A percentile compares a stretch with the other conserved stretches of the same genome.
phyloP scores from a whole-genome alignment of 1,139 yeast species.

The Protomyces arabidopsidicola region DNA sequence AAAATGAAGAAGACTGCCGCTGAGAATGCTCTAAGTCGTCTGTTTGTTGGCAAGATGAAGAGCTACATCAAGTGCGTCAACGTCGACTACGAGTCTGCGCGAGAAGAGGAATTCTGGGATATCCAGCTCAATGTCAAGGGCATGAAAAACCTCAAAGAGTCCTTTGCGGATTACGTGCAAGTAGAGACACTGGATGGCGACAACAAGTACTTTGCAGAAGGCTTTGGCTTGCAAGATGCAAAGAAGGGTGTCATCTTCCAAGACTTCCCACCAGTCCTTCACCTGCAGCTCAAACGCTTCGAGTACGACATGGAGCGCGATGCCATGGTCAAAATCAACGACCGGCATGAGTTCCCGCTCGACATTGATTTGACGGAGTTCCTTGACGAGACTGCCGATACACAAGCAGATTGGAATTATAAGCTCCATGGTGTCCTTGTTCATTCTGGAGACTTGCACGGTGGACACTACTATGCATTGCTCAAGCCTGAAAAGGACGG shows the following conservation, averaged over 20 bases:
- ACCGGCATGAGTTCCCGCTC: constrained; percentile 84
- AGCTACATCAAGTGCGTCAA: constrained; percentile 87
- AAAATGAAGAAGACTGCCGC: constrained; percentile 88
- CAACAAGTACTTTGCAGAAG: constrained; percentile 91
- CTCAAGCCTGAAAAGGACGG: constrained; percentile 70
- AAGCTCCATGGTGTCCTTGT: constrained; percentile 83
- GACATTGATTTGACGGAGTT: constrained; percentile 74
- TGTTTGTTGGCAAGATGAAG: constrained; percentile 96
- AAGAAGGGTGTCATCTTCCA: constrained; percentile 92
- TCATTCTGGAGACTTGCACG: constrained; percentile 90
- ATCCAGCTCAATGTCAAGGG: constrained; percentile 91
- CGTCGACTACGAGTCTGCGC: constrained; percentile 90
- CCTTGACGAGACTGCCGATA: constrained; percentile 56
- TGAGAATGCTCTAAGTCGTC: constrained; percentile 70
- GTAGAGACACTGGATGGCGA: constrained; percentile 90
- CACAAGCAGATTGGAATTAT: constrained; percentile 67
- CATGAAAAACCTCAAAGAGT: constrained; percentile 61
- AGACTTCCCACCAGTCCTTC: constrained; percentile 86
- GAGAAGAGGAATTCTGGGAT: constrained; percentile 97
- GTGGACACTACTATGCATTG: constrained; percentile 94
- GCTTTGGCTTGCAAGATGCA: constrained; percentile 90
- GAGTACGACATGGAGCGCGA: constrained; percentile 92
- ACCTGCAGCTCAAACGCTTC: constrained; percentile 85
- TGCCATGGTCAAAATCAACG: constrained; percentile 84
- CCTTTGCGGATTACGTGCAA: constrained; percentile 82